Base-by-base conservation (phyloP, 1,139 yeast species). In the Debaryomyces sp. region DNA sequence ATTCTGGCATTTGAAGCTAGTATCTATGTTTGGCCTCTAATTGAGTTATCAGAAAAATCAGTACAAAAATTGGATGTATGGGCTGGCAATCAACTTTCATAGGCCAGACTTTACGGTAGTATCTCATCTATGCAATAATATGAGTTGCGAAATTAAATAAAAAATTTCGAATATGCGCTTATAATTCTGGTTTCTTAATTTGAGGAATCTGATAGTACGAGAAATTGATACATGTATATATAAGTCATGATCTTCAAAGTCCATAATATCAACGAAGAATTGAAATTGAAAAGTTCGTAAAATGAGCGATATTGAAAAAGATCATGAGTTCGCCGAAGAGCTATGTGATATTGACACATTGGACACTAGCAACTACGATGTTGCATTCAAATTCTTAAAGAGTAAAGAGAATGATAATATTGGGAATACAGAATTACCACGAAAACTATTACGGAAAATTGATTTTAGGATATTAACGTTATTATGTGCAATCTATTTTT, bases 401-500 rank as follows among this genome's bases (percentile, higher is more conserved):
- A 96, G 89, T 68, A 83, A 84, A 56, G 85, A 82, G 66, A 88
- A 96, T 58, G 96, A 89, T 69, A 96, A 96, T 69, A 89, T 90
- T 71, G 88, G 90, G 15, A 27, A 27, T 27, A 17, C 33, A 4
- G 6, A 27, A 12, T 39, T 39, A 18, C 42, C 42, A 5, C 34
- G 34, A 13, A 43, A 37, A 17, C 29, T 47, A 13, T 30, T 33
- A 26, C 23, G 52, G n/a, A 62, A 62, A 42, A 50, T 66, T 22
- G 71, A 66, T 44, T 18, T 33, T 12, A 48, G 57, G 27, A 57
- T 66, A 17, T 43, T 69, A 43, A 59, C 70, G 1, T 34, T 70
- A 12, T 50, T 70, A 33, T 66, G 68, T 45, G 62, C 62, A 8
- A 63, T 67, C 47, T 72, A 72, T 53, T 67, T 71, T 44, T 56